These are phyloP conservation scores for Yueomyces sinensis DNA, from an alignment of 805 yeast species.

Conservation along the genomic window DNA sequence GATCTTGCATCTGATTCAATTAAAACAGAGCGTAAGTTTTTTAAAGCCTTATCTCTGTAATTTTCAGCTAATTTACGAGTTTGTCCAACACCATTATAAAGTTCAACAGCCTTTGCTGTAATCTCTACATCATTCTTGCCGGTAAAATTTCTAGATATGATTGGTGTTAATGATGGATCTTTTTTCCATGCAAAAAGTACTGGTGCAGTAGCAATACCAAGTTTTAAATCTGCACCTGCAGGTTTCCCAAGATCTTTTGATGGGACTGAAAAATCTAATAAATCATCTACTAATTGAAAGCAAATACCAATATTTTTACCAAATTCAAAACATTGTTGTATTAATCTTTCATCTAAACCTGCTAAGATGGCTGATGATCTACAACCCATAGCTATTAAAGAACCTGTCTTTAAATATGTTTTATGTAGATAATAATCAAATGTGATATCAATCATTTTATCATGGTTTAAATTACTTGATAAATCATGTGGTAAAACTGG, in stretches of 20 bases:
- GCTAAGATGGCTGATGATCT: constrained; percentile 88
- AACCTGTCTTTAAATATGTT: constrained; percentile 90
- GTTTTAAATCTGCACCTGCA: constrained; percentile 83
- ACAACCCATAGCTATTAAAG: constrained; percentile 85
- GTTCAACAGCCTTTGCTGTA: constrained; percentile 64
- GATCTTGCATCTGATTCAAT: constrained; percentile 86
- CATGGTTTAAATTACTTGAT: constrained; percentile 33
- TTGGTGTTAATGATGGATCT: constrained; percentile 69
- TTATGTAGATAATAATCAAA: constrained; percentile 92
- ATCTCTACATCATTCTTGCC: constrained; percentile 71
- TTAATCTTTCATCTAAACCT: constrained; percentile 62
- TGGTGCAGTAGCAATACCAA: constrained; percentile 96
- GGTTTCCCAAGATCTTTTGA: constrained; percentile 85
- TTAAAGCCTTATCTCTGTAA: constrained; percentile 65
- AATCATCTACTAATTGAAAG: constrained; percentile 92
- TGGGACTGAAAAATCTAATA: constrained; percentile 87
- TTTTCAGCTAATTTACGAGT: constrained; percentile 66
- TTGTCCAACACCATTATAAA: constrained; percentile 59
- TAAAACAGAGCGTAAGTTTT: constrained; percentile 46
- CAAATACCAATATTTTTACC: constrained; percentile 91
- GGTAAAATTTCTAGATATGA: constrained; percentile 73
- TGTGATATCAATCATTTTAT: constrained; percentile 65
- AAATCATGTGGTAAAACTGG: constrained; percentile 5
- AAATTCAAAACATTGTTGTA: constrained; percentile 78
- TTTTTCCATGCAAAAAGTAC: constrained; percentile 88